Evolutionary conservation across 225 moss, liverwort and hornwort genomes (phyloP).

Genomic region (Takakia lepidozioides): DNA sequence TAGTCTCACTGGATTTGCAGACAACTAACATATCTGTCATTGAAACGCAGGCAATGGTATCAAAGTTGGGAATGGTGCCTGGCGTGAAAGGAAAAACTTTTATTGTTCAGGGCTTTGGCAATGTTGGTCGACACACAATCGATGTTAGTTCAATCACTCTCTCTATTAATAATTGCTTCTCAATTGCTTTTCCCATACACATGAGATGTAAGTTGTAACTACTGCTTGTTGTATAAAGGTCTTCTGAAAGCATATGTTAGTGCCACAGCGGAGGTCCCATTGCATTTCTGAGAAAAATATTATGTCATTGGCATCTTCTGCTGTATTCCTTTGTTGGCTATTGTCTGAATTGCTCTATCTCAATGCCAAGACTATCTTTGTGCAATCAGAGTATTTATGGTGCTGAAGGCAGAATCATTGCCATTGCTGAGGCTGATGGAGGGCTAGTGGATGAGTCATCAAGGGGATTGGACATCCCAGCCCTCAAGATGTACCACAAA

Average conservation of each 20-base stretch:
- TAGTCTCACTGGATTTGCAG: background rate
- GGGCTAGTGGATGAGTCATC: constrained; percentile 62
- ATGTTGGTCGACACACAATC: constrained; percentile 76
- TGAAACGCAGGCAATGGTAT: constrained; percentile 39
- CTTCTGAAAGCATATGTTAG: too few relatives aligned
- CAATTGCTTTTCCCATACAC: too few relatives aligned
- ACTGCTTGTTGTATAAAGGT: too few relatives aligned
- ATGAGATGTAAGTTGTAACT: too few relatives aligned
- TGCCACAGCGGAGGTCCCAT: too few relatives aligned
- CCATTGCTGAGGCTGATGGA: constrained; percentile 74
- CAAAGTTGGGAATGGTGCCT: constrained; percentile 53
- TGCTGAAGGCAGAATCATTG: constrained; percentile 63
- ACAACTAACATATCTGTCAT: background rate
- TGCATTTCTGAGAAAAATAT: too few relatives aligned
- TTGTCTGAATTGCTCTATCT: too few relatives aligned
- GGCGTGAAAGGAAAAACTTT: constrained; percentile 66
- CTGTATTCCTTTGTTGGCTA: too few relatives aligned
- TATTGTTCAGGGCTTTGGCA: constrained; percentile 82
- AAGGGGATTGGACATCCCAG: constrained; percentile 57
- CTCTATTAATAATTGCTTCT: too few relatives aligned
- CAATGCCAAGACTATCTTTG: background rate
- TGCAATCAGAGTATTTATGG: constrained; percentile 40
- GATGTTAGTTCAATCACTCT: constrained; percentile 32
- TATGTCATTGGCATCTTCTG: too few relatives aligned
- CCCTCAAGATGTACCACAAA: constrained; percentile 53